phyloP scores from a whole-genome alignment of 129 eudicot species.

The Escallonia rubra region DNA sequence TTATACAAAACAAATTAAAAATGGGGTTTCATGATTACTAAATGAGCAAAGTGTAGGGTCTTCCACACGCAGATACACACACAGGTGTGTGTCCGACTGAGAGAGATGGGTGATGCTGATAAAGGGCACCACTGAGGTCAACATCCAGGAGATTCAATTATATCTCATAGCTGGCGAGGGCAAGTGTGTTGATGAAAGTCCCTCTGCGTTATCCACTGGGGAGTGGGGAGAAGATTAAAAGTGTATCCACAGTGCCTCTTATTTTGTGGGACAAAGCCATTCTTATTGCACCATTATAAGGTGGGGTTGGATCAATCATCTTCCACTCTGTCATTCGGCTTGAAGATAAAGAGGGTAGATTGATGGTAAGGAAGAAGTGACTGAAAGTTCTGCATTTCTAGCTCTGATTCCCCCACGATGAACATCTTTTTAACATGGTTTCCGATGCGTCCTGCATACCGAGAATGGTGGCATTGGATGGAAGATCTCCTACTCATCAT shows the following conservation, averaged over 20 bases:
- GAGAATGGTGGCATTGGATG: no score
- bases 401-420: no score
- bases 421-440: no score
- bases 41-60: no score
- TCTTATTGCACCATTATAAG: conserved; percentile 37
- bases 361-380: no score
- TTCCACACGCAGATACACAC: no score
- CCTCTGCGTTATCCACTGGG: conserved; percentile 9
- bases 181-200: neutral
- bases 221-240: neutral
- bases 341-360: conserved; percentile 4
- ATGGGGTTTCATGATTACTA: no score
- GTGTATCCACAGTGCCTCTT: conserved; percentile 1
- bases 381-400: no score
- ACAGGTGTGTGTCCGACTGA: neutral
- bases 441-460: no score
- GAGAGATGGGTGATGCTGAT: conserved; percentile 6
- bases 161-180: conserved; percentile 1
- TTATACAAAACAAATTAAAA: no score
- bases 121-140: conserved; percentile 18
- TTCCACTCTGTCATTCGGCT: conserved; percentile 22
- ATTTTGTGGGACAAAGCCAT: conserved; percentile 18
- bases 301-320: conserved; percentile 50
- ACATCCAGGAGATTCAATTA: conserved; percentile 42
- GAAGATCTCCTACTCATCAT: no score